Base-by-base conservation (phyloP, 2,329 filamentous ascomycete species). In the Sporothrix humicola region DNA sequence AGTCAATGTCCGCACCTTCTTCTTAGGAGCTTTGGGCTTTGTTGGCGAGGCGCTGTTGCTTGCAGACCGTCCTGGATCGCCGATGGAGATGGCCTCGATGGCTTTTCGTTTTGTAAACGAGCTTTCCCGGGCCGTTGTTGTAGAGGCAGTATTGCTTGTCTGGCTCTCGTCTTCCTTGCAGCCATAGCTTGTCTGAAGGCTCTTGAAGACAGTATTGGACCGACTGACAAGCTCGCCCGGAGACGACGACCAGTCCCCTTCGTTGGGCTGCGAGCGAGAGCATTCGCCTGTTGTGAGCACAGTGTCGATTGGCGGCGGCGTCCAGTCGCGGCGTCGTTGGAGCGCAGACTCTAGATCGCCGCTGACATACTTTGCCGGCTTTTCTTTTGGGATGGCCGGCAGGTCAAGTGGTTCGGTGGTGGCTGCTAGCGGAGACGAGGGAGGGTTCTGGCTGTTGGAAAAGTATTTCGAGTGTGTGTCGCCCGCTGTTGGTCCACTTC, bases 1-100 rank as follows among this genome's bases (percentile, higher is more conserved):
- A 0, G 94, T 97, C 73, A 97, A 91, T 0, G 93, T 97, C 56
- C 89, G 89, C 0, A 90, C 82, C 80, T 92, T 95, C 81, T 92
- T 94, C 80, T 89, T 90, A 3, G 86, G 82, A 5, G 84, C 83
- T 76, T 89, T 91, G 26, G 82, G 79, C 78, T 88, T 89, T 0
- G 78, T 76, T 0, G 82, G 82, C 0, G 82, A 81, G 20, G 78
- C 80, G 59, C 79, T 75, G 13, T 77, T 74, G 17, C 20, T 52
- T 61, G 78, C n/a, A 0, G 61, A 2, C 5, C 2, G 78, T 70
- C 50, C 68, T 76, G 76, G 72, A 77, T 81, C 79, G 5, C 77
- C 79, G 0, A 81, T 80, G 0, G 83, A 80, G 0, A 89, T 81
- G 54, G 87, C 78, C 61, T 90, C 87, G 37, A 89, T 85, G 13